phyloP scores from a whole-genome alignment of 1,284 basidiomycete species.

The Ganoderma lucidum region DNA sequence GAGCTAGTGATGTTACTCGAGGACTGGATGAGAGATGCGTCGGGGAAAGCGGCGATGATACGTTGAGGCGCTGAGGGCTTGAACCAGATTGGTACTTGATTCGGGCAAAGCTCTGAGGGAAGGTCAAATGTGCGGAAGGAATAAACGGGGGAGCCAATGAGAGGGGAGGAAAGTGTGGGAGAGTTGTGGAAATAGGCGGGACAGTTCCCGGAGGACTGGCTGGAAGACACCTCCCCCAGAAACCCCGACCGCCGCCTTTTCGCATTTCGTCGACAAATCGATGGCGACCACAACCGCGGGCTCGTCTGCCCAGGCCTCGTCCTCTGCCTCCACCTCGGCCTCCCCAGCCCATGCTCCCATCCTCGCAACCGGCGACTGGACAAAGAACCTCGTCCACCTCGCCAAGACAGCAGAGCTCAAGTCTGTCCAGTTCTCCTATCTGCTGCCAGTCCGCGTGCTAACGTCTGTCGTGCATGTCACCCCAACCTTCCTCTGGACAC shows the following conservation, averaged over 20 bases:
- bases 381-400: slow-evolving; percentile 80
- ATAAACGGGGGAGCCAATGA: slow-evolving; percentile 6
- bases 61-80: neutral
- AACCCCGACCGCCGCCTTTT: slow-evolving; percentile 34
- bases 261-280: slow-evolving; percentile 29
- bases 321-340: slow-evolving; percentile 25
- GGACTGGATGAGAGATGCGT: neutral
- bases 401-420: slow-evolving; percentile 86
- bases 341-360: slow-evolving; percentile 48
- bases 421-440: slow-evolving; percentile 50
- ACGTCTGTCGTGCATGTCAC: neutral
- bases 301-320: slow-evolving; percentile 32
- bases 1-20: neutral
- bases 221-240: slow-evolving; percentile 31
- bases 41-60: neutral
- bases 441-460: slow-evolving; percentile 3
- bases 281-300: slow-evolving; percentile 37
- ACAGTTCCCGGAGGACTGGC: slow-evolving; percentile 37
- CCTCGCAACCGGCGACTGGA: slow-evolving; percentile 82
- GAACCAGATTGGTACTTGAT: neutral
- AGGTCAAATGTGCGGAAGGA: neutral
- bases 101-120: neutral
- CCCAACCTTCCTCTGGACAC: slow-evolving; percentile 1
- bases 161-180: slow-evolving; percentile 28
- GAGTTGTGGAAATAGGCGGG: slow-evolving; percentile 19